phyloP scores from a whole-genome alignment of 208 protist species.

The Trypanosoma conorhini region DNA sequence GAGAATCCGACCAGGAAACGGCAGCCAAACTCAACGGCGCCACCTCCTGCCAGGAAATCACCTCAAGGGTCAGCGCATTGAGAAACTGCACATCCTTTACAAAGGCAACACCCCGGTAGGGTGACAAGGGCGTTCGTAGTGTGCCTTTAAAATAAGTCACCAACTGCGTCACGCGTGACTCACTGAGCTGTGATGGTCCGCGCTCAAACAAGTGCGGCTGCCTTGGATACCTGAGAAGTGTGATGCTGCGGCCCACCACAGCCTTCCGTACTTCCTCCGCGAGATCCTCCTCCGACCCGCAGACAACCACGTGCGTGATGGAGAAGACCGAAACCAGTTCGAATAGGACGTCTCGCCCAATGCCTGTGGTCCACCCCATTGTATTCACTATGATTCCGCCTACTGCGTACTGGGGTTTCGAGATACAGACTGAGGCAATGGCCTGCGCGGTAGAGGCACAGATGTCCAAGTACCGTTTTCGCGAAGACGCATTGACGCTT shows the following conservation, averaged over 20 bases:
- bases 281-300: slow-evolving; percentile 56
- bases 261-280: slow-evolving; percentile 49
- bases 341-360: slow-evolving; percentile 60
- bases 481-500: slow-evolving; percentile 41
- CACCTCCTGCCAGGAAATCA: slow-evolving; percentile 53
- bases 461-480: slow-evolving; percentile 81
- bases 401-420: slow-evolving; percentile 47
- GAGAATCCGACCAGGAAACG: slow-evolving; percentile 67
- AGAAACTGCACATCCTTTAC: slow-evolving; percentile 69
- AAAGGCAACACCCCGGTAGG: slow-evolving; percentile 54
- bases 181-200: slow-evolving; percentile 20
- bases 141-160: slow-evolving; percentile 76
- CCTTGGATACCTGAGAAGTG: slow-evolving; percentile 49
- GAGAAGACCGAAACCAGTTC: slow-evolving; percentile 76
- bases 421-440: slow-evolving; percentile 42
- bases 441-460: slow-evolving; percentile 61
- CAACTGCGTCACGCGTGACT: slow-evolving; percentile 44
- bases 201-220: slow-evolving; percentile 38
- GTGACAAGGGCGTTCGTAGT: slow-evolving; percentile 43
- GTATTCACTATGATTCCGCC: slow-evolving; percentile 82
- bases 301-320: slow-evolving; percentile 79
- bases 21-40: slow-evolving; percentile 53
- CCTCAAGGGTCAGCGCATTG: slow-evolving; percentile 57
- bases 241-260: slow-evolving; percentile 42
- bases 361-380: slow-evolving; percentile 63